Base-by-base conservation (phyloP, 495 filamentous ascomycete genomes). In the Aspergillus ostianus region DNA sequence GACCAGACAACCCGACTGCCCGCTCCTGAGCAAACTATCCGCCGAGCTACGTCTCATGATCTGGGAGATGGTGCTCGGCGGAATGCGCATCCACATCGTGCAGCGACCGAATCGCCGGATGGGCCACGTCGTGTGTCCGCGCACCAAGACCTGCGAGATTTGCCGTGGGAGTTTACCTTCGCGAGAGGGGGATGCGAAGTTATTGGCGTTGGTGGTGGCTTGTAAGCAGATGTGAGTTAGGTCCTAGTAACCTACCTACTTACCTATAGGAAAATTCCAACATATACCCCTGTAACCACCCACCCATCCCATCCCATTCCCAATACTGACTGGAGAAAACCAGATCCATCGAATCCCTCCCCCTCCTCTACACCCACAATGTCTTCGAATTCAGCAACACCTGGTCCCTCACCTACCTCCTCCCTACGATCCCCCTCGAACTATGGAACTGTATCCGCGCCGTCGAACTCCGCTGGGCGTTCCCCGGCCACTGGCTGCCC, bases 301-400 rank as follows among this genome's bases (percentile, higher is more conserved):
- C 23, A n/a, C 20, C 19, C 29, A n/a, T n/a, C 29, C 47, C 51
- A 53, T 56, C 54, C 29, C 1, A 30, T 17, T 17, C 5, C 8
- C 49, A 13, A 9, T 21, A 1, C 50, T 21, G 27, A 53, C 41
- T 47, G 4, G 36, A 48, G 3, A 41, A 32, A 53, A 13, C 53
- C 51, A 80, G 77, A 51, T 77, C 73, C 58, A 53, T 60, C 51
- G 77, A 80, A 68, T 75, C 73, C 2, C 71, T 74, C 54, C 61
- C 70, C 56, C 61, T 73, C 27, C 69, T 80, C 47, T 80, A 80
- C 58, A 69, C 70, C 6, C 60, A 64, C 36, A 73, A 71, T 63
- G 72, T 64, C 50, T 76, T 79, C 59, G 73, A 78, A 58, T 79
- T 80, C 66, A 78, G 75, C 62, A 79, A 73, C 58, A 77, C 77